phyloP scores from a whole-genome alignment of 306 rosid species.

The Vicia sativa region DNA sequence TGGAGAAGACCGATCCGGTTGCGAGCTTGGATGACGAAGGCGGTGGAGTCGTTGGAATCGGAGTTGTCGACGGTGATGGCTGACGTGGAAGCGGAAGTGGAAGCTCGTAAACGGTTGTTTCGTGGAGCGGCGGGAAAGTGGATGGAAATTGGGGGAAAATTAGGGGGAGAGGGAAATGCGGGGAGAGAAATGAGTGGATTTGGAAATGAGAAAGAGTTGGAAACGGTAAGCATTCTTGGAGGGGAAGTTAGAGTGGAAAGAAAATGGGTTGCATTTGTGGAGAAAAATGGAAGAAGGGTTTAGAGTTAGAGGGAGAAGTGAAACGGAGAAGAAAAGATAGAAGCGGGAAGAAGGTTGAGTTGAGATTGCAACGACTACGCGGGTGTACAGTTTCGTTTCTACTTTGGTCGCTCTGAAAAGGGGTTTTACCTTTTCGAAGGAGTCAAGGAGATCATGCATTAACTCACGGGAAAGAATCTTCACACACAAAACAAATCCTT shows the following conservation, averaged over 20 bases:
- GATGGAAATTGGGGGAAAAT: slow-evolving; percentile 22
- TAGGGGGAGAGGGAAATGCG: slow-evolving; percentile 31
- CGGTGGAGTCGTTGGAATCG: slow-evolving; percentile 45
- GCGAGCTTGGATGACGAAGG: slow-evolving; percentile 63
- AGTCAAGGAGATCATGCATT: not conserved
- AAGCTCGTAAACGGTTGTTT: slow-evolving; percentile 32
- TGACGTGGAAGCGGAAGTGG: slow-evolving; percentile 23
- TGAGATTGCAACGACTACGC: not conserved
- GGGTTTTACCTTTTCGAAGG: not conserved
- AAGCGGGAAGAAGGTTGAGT: slow-evolving; percentile 46
- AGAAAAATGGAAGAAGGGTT: not conserved
- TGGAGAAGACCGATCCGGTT: slow-evolving; percentile 72
- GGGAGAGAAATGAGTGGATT: slow-evolving; percentile 21
- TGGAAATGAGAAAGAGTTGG: slow-evolving; percentile 37
- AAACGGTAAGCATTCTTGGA: slow-evolving; percentile 49
- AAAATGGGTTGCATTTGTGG: not conserved
- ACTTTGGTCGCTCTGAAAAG: not conserved
- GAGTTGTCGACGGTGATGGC: slow-evolving; percentile 51
- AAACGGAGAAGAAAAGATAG: not conserved
- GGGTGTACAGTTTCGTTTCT: no score
- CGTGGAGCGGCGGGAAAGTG: slow-evolving; percentile 20
- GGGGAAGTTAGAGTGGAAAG: slow-evolving; percentile 5
- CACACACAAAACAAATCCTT: no score
- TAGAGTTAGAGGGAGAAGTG: not conserved
- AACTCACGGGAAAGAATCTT: not conserved